phyloP scores from a whole-genome alignment of 306 rosid genomes.

The Quercus wislizeni region DNA sequence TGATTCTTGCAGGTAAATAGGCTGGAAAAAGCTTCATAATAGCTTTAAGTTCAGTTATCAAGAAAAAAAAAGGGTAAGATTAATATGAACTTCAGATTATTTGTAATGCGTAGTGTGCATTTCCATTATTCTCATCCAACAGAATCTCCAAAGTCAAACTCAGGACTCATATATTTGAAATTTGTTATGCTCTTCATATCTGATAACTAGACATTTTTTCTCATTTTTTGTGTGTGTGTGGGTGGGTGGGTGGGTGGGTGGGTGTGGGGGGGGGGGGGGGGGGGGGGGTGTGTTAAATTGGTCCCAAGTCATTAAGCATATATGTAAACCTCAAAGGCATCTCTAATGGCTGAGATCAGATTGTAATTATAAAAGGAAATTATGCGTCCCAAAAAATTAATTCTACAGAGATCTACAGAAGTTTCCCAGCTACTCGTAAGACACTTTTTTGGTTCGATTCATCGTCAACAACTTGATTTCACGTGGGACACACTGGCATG shows the following conservation, averaged over 20 bases:
- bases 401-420: neutral
- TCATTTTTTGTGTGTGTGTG: neutral
- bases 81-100: neutral
- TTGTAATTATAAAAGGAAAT: neutral
- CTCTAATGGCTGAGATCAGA: neutral
- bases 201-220: neutral
- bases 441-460: constrained; percentile 9
- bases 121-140: neutral
- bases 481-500: neutral
- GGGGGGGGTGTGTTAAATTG: neutral
- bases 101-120: neutral
- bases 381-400: constrained; percentile 12
- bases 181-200: too few species aligned
- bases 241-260: too few species aligned
- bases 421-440: neutral
- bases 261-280: too few species aligned
- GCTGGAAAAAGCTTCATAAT: neutral
- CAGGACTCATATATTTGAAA: neutral
- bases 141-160: neutral
- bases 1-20: neutral
- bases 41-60: neutral
- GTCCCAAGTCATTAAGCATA: neutral
- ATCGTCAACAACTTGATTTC: neutral
- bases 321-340: neutral
- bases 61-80: neutral